phyloP scores from a whole-genome alignment of 177 flowering plant species.

The Telopea speciosissima region DNA sequence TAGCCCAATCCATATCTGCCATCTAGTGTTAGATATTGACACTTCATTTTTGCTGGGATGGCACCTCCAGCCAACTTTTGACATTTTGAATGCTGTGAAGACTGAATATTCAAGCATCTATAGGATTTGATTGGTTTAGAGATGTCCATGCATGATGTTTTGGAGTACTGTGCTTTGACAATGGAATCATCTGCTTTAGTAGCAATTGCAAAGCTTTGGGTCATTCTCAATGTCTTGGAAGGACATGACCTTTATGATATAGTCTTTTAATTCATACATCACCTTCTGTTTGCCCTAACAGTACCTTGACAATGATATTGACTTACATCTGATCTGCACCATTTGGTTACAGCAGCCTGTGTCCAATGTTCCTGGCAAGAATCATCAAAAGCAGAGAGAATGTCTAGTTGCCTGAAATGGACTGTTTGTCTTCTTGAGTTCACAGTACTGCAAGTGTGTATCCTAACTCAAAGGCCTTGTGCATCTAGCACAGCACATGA shows the following conservation, averaged over 20 bases:
- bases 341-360: neutral
- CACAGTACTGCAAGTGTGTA: neutral
- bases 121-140: neutral
- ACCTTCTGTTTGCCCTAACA: neutral
- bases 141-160: neutral
- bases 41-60: neutral
- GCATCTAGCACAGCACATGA: no score
- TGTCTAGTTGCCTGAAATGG: neutral
- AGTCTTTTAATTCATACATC: neutral
- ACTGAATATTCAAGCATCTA: neutral
- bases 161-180: neutral
- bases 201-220: neutral
- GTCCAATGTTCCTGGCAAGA: conserved; percentile 2
- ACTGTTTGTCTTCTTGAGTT: neutral
- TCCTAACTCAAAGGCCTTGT: no score
- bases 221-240: neutral
- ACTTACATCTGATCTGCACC: neutral
- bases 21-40: no score
- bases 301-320: neutral
- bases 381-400: neutral
- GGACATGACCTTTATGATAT: neutral
- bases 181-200: neutral
- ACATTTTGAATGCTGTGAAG: neutral
- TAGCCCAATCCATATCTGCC: no score
- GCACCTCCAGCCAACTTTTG: neutral